Conservation (phyloP, 352 stramenopile species). For the Saprolegnia parasitica region DNA sequence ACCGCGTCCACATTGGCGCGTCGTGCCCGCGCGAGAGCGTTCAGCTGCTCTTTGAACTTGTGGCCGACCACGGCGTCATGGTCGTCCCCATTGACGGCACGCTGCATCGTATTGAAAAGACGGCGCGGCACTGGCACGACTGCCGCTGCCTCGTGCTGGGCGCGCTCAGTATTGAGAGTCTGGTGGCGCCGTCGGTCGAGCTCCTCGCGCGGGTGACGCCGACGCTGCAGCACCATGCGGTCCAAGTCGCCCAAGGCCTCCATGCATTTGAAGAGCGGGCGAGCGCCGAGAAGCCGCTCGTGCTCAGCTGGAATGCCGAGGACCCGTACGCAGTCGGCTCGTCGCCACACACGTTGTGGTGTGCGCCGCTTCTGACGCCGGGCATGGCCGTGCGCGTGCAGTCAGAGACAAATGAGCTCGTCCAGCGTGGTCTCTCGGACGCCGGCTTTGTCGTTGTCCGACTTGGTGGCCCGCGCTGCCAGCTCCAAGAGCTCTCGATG, state of each 20-base stretch:
- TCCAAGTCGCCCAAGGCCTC: neutral
- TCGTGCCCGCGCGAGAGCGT: conserved; percentile 25
- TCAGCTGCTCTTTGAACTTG: conserved; percentile 18
- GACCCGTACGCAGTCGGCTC: neutral
- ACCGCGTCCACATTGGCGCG: conserved; percentile 25
- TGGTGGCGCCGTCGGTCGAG: conserved; percentile 20
- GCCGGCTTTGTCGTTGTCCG: conserved; percentile 4
- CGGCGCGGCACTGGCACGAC: conserved; percentile 1
- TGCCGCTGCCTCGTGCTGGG: conserved; percentile 4
- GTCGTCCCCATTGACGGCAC: conserved; percentile 23
- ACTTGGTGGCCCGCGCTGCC: conserved; percentile 2
- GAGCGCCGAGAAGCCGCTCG: neutral
- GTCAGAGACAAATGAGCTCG: neutral
- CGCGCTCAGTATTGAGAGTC: conserved; percentile 17
- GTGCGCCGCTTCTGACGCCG: neutral
- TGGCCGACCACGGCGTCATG: conserved; percentile 18
- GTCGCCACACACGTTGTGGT: neutral
- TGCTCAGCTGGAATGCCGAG: conserved; percentile 15
- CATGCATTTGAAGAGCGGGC: conserved; percentile 28
- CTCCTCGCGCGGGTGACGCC: neutral
- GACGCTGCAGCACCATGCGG: neutral
- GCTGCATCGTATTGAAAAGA: conserved; percentile 26
- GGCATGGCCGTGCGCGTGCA: neutral
- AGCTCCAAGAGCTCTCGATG: conserved; percentile 26
- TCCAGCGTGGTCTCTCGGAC: conserved; percentile 11